Conservation (phyloP, 1,284 basidiomycete genomes). For the Fomitiporia mediterranea region DNA sequence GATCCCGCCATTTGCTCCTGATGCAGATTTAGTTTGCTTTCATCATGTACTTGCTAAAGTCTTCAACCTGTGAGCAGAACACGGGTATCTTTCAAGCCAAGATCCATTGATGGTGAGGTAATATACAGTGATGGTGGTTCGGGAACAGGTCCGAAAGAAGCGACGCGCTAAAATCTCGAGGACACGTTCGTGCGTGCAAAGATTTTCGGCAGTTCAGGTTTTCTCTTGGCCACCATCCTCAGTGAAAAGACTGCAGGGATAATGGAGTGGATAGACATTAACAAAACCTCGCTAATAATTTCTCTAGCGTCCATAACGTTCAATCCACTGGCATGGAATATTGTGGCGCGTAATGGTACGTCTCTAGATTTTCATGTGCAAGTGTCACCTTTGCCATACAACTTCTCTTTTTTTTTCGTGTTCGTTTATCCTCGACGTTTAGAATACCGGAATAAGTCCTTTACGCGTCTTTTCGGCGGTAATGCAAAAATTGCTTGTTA, state of each 20-base stretch:
- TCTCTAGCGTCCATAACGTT: constrained; percentile 69
- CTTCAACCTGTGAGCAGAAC: constrained; percentile 34
- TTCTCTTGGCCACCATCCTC: too few species aligned
- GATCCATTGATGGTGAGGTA: constrained; percentile 27
- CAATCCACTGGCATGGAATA: constrained; percentile 96
- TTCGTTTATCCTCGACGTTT: too few species aligned
- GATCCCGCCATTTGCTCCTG: constrained; percentile 67
- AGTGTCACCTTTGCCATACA: not conserved
- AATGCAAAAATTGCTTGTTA: constrained; percentile 80
- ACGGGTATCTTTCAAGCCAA: constrained; percentile 32
- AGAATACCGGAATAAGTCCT: constrained; percentile 88
- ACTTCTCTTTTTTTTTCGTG: constrained; percentile 4
- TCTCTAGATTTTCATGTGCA: constrained; percentile 20
- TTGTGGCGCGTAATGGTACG: constrained; percentile 88
- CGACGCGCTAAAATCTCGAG: too few species aligned
- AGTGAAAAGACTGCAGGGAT: not conserved
- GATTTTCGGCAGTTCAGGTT: too few species aligned
- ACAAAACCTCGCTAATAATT: constrained; percentile 61
- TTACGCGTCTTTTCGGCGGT: constrained; percentile 77
- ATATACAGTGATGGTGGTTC: not conserved
- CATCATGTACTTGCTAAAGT: not conserved
- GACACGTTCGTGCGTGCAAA: not conserved
- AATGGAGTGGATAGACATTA: constrained; percentile 46
- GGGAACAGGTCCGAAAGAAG: not conserved
- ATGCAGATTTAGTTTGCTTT: not conserved